Conservation (phyloP, 2,329 filamentous ascomycete genomes). For the Volutella citrinella region DNA sequence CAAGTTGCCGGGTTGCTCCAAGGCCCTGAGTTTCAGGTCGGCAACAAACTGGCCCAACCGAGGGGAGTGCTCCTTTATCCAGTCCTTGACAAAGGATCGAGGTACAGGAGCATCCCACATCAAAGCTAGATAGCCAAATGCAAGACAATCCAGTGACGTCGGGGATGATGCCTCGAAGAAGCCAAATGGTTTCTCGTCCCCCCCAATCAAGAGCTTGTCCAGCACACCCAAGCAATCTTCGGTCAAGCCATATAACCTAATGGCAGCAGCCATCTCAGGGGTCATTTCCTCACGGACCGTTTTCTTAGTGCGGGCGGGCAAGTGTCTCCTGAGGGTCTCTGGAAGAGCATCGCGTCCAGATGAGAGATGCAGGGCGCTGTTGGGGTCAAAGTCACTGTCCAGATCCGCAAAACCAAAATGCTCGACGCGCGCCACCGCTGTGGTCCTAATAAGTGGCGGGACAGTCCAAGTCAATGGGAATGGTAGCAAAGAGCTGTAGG, state of each 20-base stretch:
- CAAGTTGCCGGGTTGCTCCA: conserved; percentile 19
- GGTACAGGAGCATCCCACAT: conserved; percentile 56
- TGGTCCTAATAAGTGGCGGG: conserved; percentile 67
- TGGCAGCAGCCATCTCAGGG: conserved; percentile 68
- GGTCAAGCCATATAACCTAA: conserved; percentile 72
- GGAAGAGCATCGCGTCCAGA: conserved; percentile 37
- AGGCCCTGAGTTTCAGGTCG: conserved; percentile 22
- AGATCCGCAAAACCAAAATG: conserved; percentile 67
- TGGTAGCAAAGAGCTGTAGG: conserved; percentile 74
- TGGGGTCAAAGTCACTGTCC: conserved; percentile 55
- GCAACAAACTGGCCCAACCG: conserved; percentile 31
- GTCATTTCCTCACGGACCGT: conserved; percentile 62
- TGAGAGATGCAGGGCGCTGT: conserved; percentile 33
- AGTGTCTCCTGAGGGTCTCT: conserved; percentile 36
- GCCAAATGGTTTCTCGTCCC: conserved; percentile 21
- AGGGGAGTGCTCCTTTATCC: conserved; percentile 32
- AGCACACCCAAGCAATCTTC: conserved; percentile 70
- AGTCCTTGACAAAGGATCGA: conserved; percentile 39
- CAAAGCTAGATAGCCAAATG: conserved; percentile 74
- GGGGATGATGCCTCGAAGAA: conserved; percentile 27
- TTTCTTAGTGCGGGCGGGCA: conserved; percentile 44
- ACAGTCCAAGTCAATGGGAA: conserved; percentile 89
- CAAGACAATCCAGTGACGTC: conserved; percentile 68
- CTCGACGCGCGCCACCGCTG: conserved; percentile 67
- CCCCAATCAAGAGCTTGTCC: conserved; percentile 46